phyloP scores from a whole-genome alignment of 1,284 basidiomycete species.

The Pterulicium gracile region DNA sequence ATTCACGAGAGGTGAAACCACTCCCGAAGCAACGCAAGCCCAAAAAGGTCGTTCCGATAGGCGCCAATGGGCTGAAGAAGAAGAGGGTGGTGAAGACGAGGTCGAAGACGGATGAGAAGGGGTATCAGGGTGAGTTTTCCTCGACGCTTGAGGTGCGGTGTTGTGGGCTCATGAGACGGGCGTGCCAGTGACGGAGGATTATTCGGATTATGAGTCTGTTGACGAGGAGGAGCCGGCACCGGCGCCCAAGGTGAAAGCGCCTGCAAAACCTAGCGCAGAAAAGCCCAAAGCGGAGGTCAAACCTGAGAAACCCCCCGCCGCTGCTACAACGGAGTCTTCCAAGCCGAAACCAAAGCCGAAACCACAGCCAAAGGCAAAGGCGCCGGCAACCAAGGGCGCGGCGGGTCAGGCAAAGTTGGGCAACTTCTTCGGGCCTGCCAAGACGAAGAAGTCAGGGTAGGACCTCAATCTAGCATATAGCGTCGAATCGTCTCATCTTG shows the following conservation, averaged over 20 bases:
- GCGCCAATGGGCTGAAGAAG: slow-evolving; percentile 66
- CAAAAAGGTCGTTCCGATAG: slow-evolving; percentile 55
- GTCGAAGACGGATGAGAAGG: slow-evolving; percentile 46
- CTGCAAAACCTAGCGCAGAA: not conserved
- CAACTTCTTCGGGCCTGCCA: not conserved
- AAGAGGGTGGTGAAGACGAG: slow-evolving; percentile 49
- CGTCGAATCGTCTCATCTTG: no score
- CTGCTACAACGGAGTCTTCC: not conserved
- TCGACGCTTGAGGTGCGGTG: not conserved
- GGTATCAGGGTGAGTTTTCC: slow-evolving; percentile 53
- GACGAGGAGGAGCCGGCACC: slow-evolving; percentile 40
- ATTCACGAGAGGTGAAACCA: slow-evolving; percentile 29
- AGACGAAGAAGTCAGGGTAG: not conserved
- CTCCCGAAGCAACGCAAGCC: slow-evolving; percentile 40
- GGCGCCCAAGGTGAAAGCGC: slow-evolving; percentile 18
- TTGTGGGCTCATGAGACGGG: not conserved
- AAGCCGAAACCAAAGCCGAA: not conserved
- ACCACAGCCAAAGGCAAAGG: not conserved
- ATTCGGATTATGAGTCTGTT: slow-evolving; percentile 70
- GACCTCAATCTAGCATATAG: no score
- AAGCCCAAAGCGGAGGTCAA: not conserved
- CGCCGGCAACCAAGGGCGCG: no score
- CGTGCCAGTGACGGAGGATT: slow-evolving; percentile 57
- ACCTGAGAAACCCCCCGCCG: not conserved
- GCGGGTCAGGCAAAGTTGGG: not conserved